Conservation (phyloP, 345 rosid species). For the Mercurialis annua region DNA sequence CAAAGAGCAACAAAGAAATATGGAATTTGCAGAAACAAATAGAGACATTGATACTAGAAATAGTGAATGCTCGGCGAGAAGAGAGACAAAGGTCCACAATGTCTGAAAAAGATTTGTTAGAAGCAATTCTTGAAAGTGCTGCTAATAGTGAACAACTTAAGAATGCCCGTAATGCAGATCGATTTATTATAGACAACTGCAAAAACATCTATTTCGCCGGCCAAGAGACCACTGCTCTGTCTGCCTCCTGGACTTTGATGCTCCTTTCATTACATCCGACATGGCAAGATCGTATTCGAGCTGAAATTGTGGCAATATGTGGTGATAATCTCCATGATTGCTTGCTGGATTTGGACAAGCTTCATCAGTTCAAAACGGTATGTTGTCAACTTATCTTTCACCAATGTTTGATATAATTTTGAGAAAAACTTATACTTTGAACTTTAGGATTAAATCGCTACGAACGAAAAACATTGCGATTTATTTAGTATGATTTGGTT, state of each 20-base stretch:
- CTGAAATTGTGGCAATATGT: slow-evolving; percentile 17
- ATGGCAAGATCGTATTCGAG: slow-evolving; percentile 36
- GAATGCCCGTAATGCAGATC: neutral
- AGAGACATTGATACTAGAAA: slow-evolving; percentile 18
- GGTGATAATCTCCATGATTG: slow-evolving; percentile 1
- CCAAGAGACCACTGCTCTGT: slow-evolving; percentile 26
- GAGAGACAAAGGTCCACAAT: neutral
- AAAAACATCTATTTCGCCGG: slow-evolving; percentile 42
- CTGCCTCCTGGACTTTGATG: slow-evolving; percentile 39
- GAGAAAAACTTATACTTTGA: too few species aligned
- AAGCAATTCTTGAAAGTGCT: slow-evolving; percentile 25
- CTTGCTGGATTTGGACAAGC: slow-evolving; percentile 20
- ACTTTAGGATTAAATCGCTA: too few species aligned
- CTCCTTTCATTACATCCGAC: slow-evolving; percentile 30
- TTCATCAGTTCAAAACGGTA: slow-evolving; percentile 31
- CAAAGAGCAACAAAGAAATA: slow-evolving; percentile 22
- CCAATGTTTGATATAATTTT: too few species aligned
- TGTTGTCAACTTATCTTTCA: too few species aligned
- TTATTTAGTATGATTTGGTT: too few species aligned
- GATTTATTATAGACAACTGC: slow-evolving; percentile 32
- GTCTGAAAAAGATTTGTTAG: slow-evolving; percentile 21
- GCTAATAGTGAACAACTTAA: neutral
- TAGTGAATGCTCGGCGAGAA: slow-evolving; percentile 23
- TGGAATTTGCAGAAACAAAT: slow-evolving; percentile 27
- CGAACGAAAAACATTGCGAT: too few species aligned